Evolutionary conservation across 139 green algal genomes (phyloP).

Genomic region (Volvox reticuliferus): DNA sequence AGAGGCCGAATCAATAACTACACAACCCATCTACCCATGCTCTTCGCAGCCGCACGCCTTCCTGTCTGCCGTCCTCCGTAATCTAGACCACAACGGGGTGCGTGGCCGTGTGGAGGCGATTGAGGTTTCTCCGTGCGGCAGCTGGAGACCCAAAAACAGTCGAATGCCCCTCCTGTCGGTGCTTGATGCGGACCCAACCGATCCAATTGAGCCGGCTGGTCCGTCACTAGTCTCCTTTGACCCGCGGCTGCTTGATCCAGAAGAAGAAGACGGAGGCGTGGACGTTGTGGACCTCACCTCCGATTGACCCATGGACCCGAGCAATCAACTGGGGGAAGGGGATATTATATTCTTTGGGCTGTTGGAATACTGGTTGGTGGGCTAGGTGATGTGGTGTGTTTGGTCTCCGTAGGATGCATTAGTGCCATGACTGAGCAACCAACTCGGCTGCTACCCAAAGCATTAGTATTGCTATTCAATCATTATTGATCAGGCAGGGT

Average conservation of each 20-base stretch:
- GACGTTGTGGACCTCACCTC: conserved; percentile 42
- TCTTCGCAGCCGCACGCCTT: conserved; percentile 38
- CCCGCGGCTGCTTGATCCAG: conserved; percentile 1
- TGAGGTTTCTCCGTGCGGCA: conserved; percentile 12
- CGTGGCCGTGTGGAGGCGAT: conserved; percentile 20
- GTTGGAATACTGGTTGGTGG: too few species aligned
- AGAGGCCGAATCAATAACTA: too few species aligned
- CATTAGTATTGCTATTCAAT: too few species aligned
- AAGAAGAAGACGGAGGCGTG: background rate
- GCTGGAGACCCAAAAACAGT: conserved; percentile 26
- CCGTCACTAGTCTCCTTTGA: background rate
- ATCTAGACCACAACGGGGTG: conserved; percentile 14
- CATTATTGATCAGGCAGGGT: too few species aligned
- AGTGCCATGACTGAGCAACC: too few species aligned
- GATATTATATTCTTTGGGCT: too few species aligned
- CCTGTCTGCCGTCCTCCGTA: conserved; percentile 5
- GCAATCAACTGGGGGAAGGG: background rate
- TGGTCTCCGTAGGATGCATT: too few species aligned
- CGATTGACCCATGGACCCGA: background rate
- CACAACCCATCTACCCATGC: too few species aligned
- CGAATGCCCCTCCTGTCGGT: conserved; percentile 26
- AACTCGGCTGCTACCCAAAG: too few species aligned
- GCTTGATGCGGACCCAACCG: background rate
- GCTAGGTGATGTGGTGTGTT: too few species aligned
- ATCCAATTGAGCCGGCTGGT: background rate